A percentile compares a stretch with the other conserved stretches of the same genome.
Evolutionary conservation across 768 basidiomycete species (phyloP).

Genomic region (Suillus variegatus): DNA sequence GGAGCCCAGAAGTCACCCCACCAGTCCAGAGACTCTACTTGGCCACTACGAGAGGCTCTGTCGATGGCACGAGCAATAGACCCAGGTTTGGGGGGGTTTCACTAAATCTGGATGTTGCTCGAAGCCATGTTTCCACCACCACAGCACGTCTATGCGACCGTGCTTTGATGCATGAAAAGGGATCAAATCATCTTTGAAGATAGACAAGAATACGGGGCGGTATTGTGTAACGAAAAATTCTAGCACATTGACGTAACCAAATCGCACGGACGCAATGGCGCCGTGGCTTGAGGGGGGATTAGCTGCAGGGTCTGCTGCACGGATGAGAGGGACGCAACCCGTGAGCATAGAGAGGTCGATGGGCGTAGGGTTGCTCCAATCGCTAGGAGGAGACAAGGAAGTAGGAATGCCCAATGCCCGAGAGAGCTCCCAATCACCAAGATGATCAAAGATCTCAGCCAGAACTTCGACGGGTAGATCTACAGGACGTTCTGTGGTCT

Average conservation of each 20-base stretch:
- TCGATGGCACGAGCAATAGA: slow-evolving; percentile 74
- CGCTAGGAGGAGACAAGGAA: slow-evolving; percentile 59
- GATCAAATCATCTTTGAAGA: slow-evolving; percentile 68
- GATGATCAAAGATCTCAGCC: slow-evolving; percentile 73
- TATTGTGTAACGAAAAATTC: slow-evolving; percentile 70
- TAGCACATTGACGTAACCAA: slow-evolving; percentile 76
- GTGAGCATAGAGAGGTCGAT: slow-evolving; percentile 76
- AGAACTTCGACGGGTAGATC: slow-evolving; percentile 78
- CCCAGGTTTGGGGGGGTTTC: slow-evolving; percentile 50
- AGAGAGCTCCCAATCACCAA: slow-evolving; percentile 84
- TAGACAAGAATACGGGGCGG: slow-evolving; percentile 60
- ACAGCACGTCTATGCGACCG: slow-evolving; percentile 69
- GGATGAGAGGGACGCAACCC: slow-evolving; percentile 59
- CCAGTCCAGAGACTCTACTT: slow-evolving; percentile 77
- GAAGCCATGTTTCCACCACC: slow-evolving; percentile 78
- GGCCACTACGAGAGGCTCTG: slow-evolving; percentile 76
- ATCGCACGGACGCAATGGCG: slow-evolving; percentile 64
- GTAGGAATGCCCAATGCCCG: slow-evolving; percentile 78
- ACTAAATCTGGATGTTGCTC: slow-evolving; percentile 63
- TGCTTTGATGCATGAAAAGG: slow-evolving; percentile 78
- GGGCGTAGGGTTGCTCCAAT: slow-evolving; percentile 70
- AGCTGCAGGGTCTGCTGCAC: slow-evolving; percentile 53
- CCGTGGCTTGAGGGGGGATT: slow-evolving; percentile 72
- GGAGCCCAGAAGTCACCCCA: slow-evolving; percentile 68
- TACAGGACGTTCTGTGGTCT: slow-evolving; percentile 41